phyloP scores from a whole-genome alignment of 2,329 filamentous ascomycete species.

The Alternaria tenuissima region DNA sequence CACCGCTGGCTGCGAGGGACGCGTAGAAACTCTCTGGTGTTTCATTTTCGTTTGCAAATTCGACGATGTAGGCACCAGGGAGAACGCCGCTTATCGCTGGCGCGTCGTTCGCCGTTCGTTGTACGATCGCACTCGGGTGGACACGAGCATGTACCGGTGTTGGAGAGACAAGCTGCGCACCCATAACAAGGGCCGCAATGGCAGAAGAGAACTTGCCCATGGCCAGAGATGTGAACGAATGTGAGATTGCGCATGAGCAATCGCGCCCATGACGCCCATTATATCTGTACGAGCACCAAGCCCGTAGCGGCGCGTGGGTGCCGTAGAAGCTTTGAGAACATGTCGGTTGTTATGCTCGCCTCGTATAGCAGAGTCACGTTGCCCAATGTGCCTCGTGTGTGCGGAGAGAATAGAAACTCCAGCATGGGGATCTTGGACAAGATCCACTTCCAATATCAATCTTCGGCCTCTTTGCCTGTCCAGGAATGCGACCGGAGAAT shows the following conservation, averaged over 20 bases:
- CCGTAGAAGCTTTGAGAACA: background rate
- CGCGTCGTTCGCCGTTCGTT: conserved; percentile 4
- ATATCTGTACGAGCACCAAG: conserved; percentile 12
- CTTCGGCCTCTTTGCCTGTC: conserved; percentile 3
- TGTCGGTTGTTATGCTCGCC: conserved; percentile 3
- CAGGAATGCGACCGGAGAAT: background rate
- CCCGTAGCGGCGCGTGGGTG: background rate
- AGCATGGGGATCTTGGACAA: conserved; percentile 5
- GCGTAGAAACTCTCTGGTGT: conserved; percentile 22
- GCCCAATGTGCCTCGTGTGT: background rate
- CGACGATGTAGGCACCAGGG: conserved; percentile 25
- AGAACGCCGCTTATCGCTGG: conserved; percentile 1
- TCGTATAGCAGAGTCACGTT: conserved; percentile 10
- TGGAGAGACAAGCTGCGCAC: conserved; percentile 4
- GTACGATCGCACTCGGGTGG: background rate
- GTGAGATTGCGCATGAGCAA: background rate
- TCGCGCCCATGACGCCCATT: background rate
- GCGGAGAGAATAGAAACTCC: background rate
- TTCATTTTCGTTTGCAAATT: conserved; percentile 23
- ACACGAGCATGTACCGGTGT: background rate
- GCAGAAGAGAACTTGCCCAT: conserved; percentile 8
- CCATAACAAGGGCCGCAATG: conserved; percentile 11
- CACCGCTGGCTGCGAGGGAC: conserved; percentile 16
- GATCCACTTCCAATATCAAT: conserved; percentile 13
- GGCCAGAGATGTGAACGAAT: background rate